phyloP scores from a whole-genome alignment of 2,329 filamentous ascomycete genomes.

The Madurella mycetomatis region DNA sequence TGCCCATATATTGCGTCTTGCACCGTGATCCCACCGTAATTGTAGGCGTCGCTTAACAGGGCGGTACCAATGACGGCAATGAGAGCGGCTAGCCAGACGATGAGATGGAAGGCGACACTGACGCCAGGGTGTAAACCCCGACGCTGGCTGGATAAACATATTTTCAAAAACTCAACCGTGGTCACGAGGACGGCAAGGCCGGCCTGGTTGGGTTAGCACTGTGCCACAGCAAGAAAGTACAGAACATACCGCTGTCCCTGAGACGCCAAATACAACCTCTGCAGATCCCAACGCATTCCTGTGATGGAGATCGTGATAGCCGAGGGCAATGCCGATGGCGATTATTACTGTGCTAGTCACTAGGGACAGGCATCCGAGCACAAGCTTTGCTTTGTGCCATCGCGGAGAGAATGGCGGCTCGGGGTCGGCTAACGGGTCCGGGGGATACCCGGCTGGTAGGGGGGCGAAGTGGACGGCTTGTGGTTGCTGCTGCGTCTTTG shows the following conservation, averaged over 20 bases:
- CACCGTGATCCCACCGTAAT: slow-evolving; percentile 1
- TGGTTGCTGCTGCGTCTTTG: not conserved
- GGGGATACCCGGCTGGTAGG: not conserved
- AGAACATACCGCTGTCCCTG: slow-evolving; percentile 2
- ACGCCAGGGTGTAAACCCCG: slow-evolving; percentile 41
- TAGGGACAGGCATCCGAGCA: slow-evolving; percentile 12
- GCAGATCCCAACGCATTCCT: not conserved
- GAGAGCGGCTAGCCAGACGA: slow-evolving; percentile 37
- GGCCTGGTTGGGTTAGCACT: slow-evolving; percentile 28
- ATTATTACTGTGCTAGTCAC: slow-evolving; percentile 13
- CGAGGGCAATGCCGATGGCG: slow-evolving; percentile 17
- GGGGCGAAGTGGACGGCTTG: slow-evolving; percentile 2
- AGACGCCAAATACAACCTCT: slow-evolving; percentile 9
- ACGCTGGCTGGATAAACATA: slow-evolving; percentile 31
- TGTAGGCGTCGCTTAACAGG: slow-evolving; percentile 10
- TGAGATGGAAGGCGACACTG: slow-evolving; percentile 40
- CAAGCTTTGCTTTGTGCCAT: slow-evolving; percentile 18
- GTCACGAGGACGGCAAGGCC: slow-evolving; percentile 36
- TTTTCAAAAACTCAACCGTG: slow-evolving; percentile 36
- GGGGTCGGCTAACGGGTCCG: not conserved
- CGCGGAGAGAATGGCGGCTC: slow-evolving; percentile 1
- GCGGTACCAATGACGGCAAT: slow-evolving; percentile 26
- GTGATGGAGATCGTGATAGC: slow-evolving; percentile 2
- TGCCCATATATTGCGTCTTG: slow-evolving; percentile 16
- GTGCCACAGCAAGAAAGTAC: no score